phyloP scores from a whole-genome alignment of 2,329 filamentous ascomycete genomes.

The Rutstroemia sp. region DNA sequence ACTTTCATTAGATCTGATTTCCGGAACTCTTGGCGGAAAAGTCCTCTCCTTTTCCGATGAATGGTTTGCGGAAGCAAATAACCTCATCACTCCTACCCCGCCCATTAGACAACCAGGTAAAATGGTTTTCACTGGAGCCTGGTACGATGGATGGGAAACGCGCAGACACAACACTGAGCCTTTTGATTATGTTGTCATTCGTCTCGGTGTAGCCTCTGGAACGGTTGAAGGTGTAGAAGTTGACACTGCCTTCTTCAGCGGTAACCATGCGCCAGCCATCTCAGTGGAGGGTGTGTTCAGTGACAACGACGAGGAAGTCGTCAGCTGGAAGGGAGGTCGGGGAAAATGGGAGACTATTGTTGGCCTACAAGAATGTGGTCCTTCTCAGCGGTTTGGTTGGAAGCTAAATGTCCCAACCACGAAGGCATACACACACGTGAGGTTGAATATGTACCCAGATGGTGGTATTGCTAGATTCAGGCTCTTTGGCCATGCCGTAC shows the following conservation, averaged over 20 bases:
- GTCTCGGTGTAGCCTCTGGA: constrained; percentile 62
- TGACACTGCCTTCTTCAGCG: constrained; percentile 75
- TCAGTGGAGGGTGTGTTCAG: constrained; percentile 71
- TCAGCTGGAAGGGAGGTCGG: constrained; percentile 49
- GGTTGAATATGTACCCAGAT: constrained; percentile 79
- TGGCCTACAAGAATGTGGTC: constrained; percentile 62
- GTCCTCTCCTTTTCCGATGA: constrained; percentile 59
- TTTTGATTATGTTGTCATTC: constrained; percentile 61
- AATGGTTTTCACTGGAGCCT: constrained; percentile 62
- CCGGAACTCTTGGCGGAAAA: constrained; percentile 53
- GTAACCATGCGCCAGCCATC: constrained; percentile 74
- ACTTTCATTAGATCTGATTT: constrained; percentile 47
- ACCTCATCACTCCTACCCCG: constrained; percentile 55
- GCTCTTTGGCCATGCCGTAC: constrained; percentile 67
- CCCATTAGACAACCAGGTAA: constrained; percentile 57
- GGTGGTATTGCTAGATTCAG: constrained; percentile 77
- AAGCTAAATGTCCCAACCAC: constrained; percentile 48
- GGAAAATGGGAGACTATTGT: constrained; percentile 69
- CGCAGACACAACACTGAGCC: constrained; percentile 55
- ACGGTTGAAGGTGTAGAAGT: constrained; percentile 68
- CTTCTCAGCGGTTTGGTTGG: constrained; percentile 68
- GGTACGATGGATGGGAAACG: constrained; percentile 68
- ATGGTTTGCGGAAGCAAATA: constrained; percentile 60
- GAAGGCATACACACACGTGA: constrained; percentile 71
- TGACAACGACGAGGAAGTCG: constrained; percentile 56